These are phyloP conservation scores for Pyricularia sp. DNA, from an alignment of 2,329 filamentous ascomycete genomes.

Conservation along the genomic window DNA sequence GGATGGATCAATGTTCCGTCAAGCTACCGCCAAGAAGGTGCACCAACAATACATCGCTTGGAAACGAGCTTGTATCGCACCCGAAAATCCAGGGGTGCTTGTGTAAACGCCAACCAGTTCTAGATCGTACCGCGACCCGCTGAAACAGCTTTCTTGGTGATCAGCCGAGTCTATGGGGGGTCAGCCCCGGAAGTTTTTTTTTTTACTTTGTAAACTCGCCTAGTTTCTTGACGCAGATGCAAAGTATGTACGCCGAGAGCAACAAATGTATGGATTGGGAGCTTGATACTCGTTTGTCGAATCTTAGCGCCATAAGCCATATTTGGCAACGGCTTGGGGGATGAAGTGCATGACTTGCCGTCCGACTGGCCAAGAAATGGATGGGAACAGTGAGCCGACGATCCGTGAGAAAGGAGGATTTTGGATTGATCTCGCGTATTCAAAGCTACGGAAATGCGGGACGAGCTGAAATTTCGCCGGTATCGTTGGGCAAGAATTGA, in stretches of 20 bases:
- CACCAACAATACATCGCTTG: neutral
- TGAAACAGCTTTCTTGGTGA: neutral
- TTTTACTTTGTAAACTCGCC: neutral
- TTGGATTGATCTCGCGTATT: neutral
- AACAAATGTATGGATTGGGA: neutral
- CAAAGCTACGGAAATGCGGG: neutral
- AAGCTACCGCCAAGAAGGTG: neutral
- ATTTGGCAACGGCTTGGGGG: neutral
- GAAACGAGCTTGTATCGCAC: neutral
- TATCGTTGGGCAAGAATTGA: neutral
- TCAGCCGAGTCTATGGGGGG: neutral
- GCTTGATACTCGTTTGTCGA: neutral
- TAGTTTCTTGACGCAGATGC: neutral
- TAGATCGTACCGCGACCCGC: neutral
- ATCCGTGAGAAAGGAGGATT: neutral
- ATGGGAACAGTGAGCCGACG: neutral
- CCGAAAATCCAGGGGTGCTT: neutral
- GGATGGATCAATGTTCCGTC: neutral
- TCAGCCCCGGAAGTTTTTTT: neutral
- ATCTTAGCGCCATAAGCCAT: neutral
- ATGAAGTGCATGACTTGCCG: neutral
- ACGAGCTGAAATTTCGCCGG: neutral
- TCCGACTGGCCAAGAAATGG: neutral
- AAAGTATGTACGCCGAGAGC: neutral
- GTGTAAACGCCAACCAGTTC: neutral